Conservation (phyloP, 1,284 basidiomycete genomes). For the Pascua sp. region DNA sequence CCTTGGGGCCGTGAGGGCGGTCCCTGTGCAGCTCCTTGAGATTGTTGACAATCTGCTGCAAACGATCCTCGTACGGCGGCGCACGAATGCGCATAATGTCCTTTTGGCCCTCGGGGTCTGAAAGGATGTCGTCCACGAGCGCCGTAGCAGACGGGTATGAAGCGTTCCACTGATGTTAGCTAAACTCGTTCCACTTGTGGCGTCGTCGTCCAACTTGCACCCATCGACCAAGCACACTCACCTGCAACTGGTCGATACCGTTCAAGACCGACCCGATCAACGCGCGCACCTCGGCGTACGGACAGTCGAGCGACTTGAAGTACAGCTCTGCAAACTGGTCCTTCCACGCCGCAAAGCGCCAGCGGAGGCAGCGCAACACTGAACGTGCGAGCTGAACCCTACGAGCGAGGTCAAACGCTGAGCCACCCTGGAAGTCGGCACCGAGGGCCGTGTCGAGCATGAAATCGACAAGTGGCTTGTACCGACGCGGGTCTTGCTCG, state of each 20-base stretch:
- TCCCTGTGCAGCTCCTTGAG: constrained; percentile 67
- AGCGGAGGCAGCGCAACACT: constrained; percentile 67
- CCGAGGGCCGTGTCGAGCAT: constrained; percentile 62
- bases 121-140: constrained; percentile 63
- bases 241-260: constrained; percentile 67
- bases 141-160: constrained; percentile 64
- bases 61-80: constrained; percentile 58
- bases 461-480: constrained; percentile 73
- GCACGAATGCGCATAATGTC: constrained; percentile 73
- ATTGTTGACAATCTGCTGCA: constrained; percentile 58
- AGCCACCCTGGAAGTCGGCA: constrained; percentile 73
- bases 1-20: constrained; percentile 77
- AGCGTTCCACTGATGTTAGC: constrained; percentile 63
- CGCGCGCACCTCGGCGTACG: constrained; percentile 76
- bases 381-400: constrained; percentile 42
- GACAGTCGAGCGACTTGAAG: constrained; percentile 71
- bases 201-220: no score
- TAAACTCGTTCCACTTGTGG: no score
- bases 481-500: constrained; percentile 81
- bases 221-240: constrained; percentile 31
- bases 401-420: constrained; percentile 60
- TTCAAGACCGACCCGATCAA: constrained; percentile 68
- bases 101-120: constrained; percentile 54
- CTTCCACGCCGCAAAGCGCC: constrained; percentile 69
- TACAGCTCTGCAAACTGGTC: constrained; percentile 67